These are phyloP conservation scores for Suhomyces atakaporum DNA, from an alignment of 1,139 yeast species.

Conservation along the genomic window DNA sequence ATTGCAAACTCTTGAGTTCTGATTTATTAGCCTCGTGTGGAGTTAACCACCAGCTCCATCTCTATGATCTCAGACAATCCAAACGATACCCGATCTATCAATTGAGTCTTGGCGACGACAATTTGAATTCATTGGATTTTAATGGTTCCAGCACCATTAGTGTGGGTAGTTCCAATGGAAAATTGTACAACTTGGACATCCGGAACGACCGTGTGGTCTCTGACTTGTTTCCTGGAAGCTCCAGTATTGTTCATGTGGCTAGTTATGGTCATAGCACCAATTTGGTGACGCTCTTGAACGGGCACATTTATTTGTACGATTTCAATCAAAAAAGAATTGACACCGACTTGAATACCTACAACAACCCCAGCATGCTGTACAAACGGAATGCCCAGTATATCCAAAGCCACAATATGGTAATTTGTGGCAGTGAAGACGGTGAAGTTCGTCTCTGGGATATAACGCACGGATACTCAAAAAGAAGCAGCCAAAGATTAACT, in stretches of 20 bases:
- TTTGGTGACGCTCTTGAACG: constrained; percentile 7
- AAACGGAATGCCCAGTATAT: constrained; percentile 4
- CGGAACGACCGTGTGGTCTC: constrained; percentile 22
- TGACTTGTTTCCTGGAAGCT: constrained; percentile 16
- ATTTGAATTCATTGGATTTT: constrained; percentile 27
- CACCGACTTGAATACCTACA: neutral
- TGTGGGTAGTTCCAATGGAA: constrained; percentile 34
- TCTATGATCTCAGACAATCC: constrained; percentile 23
- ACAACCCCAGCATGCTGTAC: neutral
- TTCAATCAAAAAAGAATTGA: neutral
- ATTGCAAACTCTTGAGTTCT: constrained; percentile 16
- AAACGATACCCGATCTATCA: constrained; percentile 19
- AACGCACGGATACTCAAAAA: constrained; percentile 3
- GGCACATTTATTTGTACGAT: constrained; percentile 5
- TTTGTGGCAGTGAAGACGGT: constrained; percentile 7
- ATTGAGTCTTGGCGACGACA: constrained; percentile 29
- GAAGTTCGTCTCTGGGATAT: constrained; percentile 3
- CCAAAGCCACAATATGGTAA: constrained; percentile 4
- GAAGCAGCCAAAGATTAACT: neutral
- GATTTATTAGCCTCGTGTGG: constrained; percentile 31
- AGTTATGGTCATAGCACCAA: constrained; percentile 1
- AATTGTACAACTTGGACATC: constrained; percentile 29
- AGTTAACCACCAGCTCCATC: constrained; percentile 21
- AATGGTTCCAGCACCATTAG: constrained; percentile 13
- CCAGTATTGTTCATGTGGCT: constrained; percentile 9